phyloP scores from a whole-genome alignment of 2,329 filamentous ascomycete species.

The Colletotrichum neosansevieriae region DNA sequence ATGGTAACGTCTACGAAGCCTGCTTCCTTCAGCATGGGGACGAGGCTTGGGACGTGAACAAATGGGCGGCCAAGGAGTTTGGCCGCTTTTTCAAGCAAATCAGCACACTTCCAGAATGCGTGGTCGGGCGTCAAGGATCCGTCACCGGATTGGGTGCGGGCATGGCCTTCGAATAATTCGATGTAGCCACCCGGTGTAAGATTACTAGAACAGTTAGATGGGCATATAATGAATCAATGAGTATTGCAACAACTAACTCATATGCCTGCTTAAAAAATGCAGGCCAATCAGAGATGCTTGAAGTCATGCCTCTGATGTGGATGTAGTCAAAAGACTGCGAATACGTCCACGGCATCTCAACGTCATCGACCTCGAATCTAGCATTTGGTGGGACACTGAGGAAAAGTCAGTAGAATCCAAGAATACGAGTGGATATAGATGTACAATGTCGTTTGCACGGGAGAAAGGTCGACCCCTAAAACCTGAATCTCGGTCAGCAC shows the following conservation, averaged over 20 bases:
- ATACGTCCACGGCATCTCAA: constrained; percentile 44
- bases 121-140: constrained; percentile 40
- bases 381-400: constrained; percentile 46
- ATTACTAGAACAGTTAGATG: background rate
- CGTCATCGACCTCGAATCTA: constrained; percentile 34
- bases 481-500: constrained; percentile 28
- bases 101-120: constrained; percentile 43
- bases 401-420: background rate
- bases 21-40: constrained; percentile 42
- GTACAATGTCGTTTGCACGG: constrained; percentile 49
- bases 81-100: constrained; percentile 47
- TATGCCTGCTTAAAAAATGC: constrained; percentile 41
- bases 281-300: constrained; percentile 45
- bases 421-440: background rate
- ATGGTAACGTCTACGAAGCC: constrained; percentile 50
- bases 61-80: constrained; percentile 45
- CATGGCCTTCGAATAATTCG: constrained; percentile 43
- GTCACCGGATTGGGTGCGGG: constrained; percentile 40
- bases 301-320: constrained; percentile 48
- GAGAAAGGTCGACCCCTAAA: constrained; percentile 48
- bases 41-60: background rate
- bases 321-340: constrained; percentile 48
- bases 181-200: constrained; percentile 44
- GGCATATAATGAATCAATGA: background rate
- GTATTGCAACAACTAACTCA: constrained; percentile 17